phyloP scores from a whole-genome alignment of 257 asterid genomes.

The Gentiana dahurica region DNA sequence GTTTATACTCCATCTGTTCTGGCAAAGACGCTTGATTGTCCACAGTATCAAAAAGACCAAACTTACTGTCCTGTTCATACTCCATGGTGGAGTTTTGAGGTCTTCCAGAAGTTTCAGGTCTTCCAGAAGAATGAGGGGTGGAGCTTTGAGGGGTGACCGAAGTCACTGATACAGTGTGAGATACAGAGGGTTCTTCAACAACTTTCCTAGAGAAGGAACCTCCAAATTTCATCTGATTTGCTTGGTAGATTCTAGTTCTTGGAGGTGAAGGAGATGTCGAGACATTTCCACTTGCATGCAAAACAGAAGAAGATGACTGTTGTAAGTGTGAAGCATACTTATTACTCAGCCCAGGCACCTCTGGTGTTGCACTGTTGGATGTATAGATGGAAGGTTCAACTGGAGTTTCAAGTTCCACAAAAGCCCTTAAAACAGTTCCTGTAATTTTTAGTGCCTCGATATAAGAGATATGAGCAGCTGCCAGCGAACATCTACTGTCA shows the following conservation, averaged over 20 bases:
- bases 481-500: constrained; percentile 81
- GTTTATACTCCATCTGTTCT: constrained; percentile 23
- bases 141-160: constrained; percentile 54
- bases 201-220: constrained; percentile 58
- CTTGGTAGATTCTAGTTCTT: constrained; percentile 26
- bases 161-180: constrained; percentile 44
- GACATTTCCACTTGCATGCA: constrained; percentile 35
- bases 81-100: constrained; percentile 72
- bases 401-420: constrained; percentile 60
- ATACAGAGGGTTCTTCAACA: constrained; percentile 58
- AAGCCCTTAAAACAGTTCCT: constrained; percentile 60
- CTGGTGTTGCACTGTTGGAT: constrained; percentile 38
- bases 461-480: constrained; percentile 74
- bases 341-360: constrained; percentile 32
- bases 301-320: constrained; percentile 39
- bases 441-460: constrained; percentile 51
- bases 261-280: constrained; percentile 60
- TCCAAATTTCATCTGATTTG: constrained; percentile 67
- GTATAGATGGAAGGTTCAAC: constrained; percentile 36
- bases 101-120: constrained; percentile 25
- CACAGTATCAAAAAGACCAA: constrained; percentile 61
- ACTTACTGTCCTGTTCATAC: constrained; percentile 22
- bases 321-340: constrained; percentile 54
- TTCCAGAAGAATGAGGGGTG: constrained; percentile 45
- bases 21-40: constrained; percentile 51